phyloP scores from a whole-genome alignment of 768 basidiomycete species.

The Mrakia hoshinonis region DNA sequence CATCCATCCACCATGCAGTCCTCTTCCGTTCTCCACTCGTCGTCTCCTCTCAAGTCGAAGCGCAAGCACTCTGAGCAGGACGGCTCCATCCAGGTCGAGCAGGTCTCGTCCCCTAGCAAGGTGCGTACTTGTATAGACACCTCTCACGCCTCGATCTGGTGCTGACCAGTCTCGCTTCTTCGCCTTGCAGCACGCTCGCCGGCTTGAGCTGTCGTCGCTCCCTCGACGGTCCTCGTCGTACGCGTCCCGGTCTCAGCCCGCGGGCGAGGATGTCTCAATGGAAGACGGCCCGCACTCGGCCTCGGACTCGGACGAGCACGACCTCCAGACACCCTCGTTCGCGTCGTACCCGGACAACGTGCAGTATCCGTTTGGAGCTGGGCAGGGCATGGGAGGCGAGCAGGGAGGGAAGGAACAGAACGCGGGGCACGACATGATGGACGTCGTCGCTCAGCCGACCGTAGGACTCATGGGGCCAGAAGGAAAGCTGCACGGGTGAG shows the following conservation, averaged over 20 bases:
- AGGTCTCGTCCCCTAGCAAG: conserved; percentile 3
- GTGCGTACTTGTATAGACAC: background rate
- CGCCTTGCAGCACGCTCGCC: background rate
- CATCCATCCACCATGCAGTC: conserved; percentile 2
- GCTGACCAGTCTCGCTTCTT: too few relatives aligned
- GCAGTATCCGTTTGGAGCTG: background rate
- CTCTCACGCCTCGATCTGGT: too few relatives aligned
- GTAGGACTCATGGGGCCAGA: background rate
- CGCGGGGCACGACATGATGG: background rate
- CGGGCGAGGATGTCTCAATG: background rate
- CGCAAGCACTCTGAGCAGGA: background rate
- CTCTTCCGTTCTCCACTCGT: background rate
- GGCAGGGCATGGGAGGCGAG: background rate
- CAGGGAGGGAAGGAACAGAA: background rate
- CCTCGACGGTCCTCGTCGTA: background rate
- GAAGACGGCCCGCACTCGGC: background rate
- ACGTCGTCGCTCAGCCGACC: background rate
- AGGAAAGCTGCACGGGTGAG: conserved; percentile 8
- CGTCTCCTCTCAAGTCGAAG: conserved; percentile 3
- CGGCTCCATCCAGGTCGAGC: background rate
- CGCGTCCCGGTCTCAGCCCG: background rate
- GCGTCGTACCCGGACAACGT: background rate
- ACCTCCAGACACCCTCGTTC: background rate
- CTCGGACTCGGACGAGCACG: conserved; percentile 12
- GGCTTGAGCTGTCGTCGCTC: background rate